phyloP scores from a whole-genome alignment of 2,329 filamentous ascomycete species.

The Botrytis galanthina region DNA sequence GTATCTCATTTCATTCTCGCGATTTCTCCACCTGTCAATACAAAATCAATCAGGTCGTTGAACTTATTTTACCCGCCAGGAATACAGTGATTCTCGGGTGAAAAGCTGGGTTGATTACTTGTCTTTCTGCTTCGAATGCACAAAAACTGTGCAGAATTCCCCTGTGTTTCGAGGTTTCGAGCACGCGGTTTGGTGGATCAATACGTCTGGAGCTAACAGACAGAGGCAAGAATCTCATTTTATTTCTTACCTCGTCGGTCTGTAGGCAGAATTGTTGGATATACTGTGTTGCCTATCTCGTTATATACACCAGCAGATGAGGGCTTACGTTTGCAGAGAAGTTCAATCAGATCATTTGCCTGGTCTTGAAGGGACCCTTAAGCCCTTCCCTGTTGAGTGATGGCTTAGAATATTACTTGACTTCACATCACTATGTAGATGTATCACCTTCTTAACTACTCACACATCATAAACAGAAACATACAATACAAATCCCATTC shows the following conservation, averaged over 20 bases:
- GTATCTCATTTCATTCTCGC: background rate
- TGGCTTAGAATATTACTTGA: background rate
- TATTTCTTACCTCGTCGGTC: fast-evolving
- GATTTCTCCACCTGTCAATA: background rate
- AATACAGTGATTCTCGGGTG: background rate
- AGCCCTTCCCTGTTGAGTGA: background rate
- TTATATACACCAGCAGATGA: background rate
- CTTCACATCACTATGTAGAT: background rate
- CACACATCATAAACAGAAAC: background rate
- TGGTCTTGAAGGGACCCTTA: background rate
- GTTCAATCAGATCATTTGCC: background rate
- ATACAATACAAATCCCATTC: background rate
- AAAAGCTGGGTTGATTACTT: constrained; percentile 28
- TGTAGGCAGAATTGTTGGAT: background rate
- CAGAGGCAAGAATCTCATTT: background rate
- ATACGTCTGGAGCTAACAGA: constrained; percentile 57
- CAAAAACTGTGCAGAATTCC: constrained; percentile 49
- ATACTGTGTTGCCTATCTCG: background rate
- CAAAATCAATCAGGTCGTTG: background rate
- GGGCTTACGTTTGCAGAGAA: background rate
- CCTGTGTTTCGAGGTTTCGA: constrained; percentile 48
- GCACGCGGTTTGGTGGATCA: constrained; percentile 44
- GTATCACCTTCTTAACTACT: background rate
- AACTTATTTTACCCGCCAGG: background rate
- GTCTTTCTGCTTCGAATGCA: constrained; percentile 46